Base-by-base conservation (phyloP, 495 filamentous ascomycete species). In the Talaromyces liani region DNA sequence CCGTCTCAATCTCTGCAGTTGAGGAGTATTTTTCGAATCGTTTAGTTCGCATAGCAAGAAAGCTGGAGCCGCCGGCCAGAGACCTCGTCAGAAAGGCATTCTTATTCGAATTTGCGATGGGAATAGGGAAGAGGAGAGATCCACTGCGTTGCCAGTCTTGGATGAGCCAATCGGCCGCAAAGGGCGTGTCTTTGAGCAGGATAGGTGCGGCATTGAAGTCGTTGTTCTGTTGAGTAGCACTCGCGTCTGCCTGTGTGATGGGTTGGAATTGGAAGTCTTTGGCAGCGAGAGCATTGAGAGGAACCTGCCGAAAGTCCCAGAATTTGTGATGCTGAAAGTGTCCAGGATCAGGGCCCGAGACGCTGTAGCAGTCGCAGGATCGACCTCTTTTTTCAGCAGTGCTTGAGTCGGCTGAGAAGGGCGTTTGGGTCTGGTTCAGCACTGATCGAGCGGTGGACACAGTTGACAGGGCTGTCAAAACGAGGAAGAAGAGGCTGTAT, bases 251-350 rank as follows among this genome's bases (percentile, higher is more conserved):
- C 4, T 65, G 31, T 8, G 79, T 81, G 14, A 73, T 73, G 16
- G 71, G 64, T 18, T 49, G 60, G 10, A 66, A 63, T 2, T 59
- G 45, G 34, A 80, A 73, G 36, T 78, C 77, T 45, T 41, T 64
- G 39, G 47, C 36, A 16, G 55, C 53, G 0, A 29, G 33, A 18
- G 36, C 8, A 31, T 64, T 59, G 33, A 75, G 65, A n/a, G 73
- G 65, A 18, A 75, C 68, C 18, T 70, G 56, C 22, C 88, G 84
- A 69, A 87, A 91, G 75, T 91, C 88, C 75, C 81, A 87, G 71
- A 90, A 85, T 39, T 79, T 79, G 75, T 90, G 85, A 67, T 84
- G 76, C 22, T 77, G 79, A 70, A 88, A 90, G 74, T 84, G 88
- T 8, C 78, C 75, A 10, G 71, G 74, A 4, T 77, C 71, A 0